Percentiles rank a stretch among this genome's conserved stretches.
Conservation (phyloP, 495 filamentous ascomycete genomes). For the Aspergillus hancockii region DNA sequence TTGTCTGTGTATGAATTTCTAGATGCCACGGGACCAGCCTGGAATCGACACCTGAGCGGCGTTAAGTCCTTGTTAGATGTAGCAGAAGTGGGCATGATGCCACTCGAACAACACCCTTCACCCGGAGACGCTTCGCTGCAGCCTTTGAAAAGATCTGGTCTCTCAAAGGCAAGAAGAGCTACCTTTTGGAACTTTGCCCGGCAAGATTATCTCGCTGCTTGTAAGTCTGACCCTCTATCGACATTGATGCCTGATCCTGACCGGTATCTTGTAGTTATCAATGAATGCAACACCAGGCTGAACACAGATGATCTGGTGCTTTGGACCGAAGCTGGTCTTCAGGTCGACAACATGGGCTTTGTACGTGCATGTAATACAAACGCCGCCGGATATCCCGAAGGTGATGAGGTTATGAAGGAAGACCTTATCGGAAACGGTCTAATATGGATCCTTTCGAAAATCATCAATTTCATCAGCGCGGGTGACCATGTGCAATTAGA, state of each 20-base stretch:
- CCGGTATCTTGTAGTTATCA: constrained; percentile 48
- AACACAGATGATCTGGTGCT: constrained; percentile 61
- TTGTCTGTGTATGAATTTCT: constrained; percentile 66
- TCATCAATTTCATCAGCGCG: constrained; percentile 61
- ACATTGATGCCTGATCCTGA: background rate
- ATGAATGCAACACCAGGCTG: constrained; percentile 59
- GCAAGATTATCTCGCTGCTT: constrained; percentile 65
- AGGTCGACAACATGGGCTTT: constrained; percentile 56
- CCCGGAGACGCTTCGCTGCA: constrained; percentile 35
- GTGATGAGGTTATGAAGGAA: constrained; percentile 54
- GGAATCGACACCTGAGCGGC: constrained; percentile 65
- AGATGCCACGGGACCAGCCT: constrained; percentile 59
- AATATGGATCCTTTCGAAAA: constrained; percentile 63
- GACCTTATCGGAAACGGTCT: constrained; percentile 63
- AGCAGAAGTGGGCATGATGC: constrained; percentile 65
- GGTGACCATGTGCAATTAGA: constrained; percentile 47
- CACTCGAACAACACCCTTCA: constrained; percentile 46
- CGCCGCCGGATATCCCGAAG: constrained; percentile 47
- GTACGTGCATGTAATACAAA: constrained; percentile 53
- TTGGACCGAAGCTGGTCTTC: constrained; percentile 63
- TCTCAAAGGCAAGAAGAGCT: constrained; percentile 57
- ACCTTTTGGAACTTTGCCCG: constrained; percentile 69
- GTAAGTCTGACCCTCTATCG: constrained; percentile 37
- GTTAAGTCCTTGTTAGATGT: constrained; percentile 64
- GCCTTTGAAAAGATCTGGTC: constrained; percentile 33